These are phyloP conservation scores for Diaporthe capsici DNA, from an alignment of 2,329 filamentous ascomycete genomes.

Conservation along the genomic window DNA sequence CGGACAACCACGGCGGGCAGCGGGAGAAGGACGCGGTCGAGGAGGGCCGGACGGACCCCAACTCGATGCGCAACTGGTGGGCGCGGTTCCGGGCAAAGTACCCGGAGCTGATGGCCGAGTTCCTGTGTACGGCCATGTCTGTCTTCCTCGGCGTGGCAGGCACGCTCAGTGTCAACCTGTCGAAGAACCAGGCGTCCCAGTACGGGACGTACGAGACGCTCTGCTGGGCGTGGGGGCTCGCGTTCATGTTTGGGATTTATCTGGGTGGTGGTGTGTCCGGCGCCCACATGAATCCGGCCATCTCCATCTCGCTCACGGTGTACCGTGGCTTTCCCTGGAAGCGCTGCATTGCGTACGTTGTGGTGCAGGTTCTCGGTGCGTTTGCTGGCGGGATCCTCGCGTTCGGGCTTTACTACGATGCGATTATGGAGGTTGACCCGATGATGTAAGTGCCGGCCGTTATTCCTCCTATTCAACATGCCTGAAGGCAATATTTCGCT, in stretches of 20 bases:
- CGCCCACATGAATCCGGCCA: slow-evolving; percentile 53
- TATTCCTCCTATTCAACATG: not conserved
- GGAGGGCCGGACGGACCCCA: slow-evolving; percentile 43
- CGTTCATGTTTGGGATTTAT: slow-evolving; percentile 51
- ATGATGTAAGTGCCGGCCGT: slow-evolving; percentile 41
- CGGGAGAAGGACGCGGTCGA: slow-evolving; percentile 44
- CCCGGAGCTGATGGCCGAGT: slow-evolving; percentile 49
- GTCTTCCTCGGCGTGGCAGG: slow-evolving; percentile 48
- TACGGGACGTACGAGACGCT: slow-evolving; percentile 48
- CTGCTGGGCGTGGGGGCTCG: slow-evolving; percentile 51
- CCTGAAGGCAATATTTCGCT: not conserved
- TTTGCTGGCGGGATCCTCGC: slow-evolving; percentile 50
- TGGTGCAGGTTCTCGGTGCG: slow-evolving; percentile 50
- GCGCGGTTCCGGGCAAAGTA: slow-evolving; percentile 48
- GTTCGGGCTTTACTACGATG: slow-evolving; percentile 50
- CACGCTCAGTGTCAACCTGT: slow-evolving; percentile 49
- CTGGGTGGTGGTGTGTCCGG: slow-evolving; percentile 49
- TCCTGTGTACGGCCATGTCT: slow-evolving; percentile 46
- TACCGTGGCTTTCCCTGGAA: slow-evolving; percentile 56
- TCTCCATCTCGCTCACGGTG: slow-evolving; percentile 52
- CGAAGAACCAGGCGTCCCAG: slow-evolving; percentile 43
- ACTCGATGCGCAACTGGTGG: slow-evolving; percentile 49
- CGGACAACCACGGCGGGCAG: slow-evolving; percentile 45
- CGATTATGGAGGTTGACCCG: slow-evolving; percentile 51
- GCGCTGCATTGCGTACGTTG: slow-evolving; percentile 50